phyloP scores from a whole-genome alignment of 352 stramenopile species.

The Phytophthora fragariae region DNA sequence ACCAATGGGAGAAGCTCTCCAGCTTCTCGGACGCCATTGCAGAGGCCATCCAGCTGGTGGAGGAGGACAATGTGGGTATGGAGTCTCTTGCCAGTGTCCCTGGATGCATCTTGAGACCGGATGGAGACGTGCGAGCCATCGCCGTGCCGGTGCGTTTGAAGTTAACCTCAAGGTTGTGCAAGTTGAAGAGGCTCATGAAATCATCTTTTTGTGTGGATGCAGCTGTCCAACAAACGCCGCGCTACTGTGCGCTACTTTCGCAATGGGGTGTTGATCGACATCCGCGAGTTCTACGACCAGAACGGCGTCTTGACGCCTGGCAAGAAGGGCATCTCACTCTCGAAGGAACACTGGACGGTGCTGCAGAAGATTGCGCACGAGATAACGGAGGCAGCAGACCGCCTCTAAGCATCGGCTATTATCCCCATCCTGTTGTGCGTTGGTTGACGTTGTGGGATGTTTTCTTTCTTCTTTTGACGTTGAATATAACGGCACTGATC shows the following conservation, averaged over 20 bases:
- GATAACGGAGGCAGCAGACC: constrained; percentile 41
- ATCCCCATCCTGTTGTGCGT: not conserved
- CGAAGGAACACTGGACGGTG: constrained; percentile 66
- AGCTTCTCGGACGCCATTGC: constrained; percentile 45
- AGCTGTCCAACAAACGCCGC: constrained; percentile 68
- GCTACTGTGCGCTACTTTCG: constrained; percentile 62
- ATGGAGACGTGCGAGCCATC: constrained; percentile 53
- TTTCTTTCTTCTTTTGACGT: not conserved
- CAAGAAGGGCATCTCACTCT: constrained; percentile 85
- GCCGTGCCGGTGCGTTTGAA: constrained; percentile 56
- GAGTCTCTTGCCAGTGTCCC: constrained; percentile 41
- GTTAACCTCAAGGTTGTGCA: not conserved
- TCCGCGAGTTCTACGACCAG: constrained; percentile 82
- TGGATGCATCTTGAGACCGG: constrained; percentile 40
- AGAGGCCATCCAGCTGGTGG: constrained; percentile 53
- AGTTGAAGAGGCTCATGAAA: constrained; percentile 1
- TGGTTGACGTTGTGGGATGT: not conserved
- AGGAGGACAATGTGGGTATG: constrained; percentile 49
- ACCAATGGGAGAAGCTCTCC: constrained; percentile 66
- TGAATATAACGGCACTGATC: constrained; percentile 7
- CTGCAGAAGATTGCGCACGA: constrained; percentile 46
- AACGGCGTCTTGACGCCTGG: constrained; percentile 62
- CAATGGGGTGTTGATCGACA: constrained; percentile 58
- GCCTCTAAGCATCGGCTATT: constrained; percentile 26
- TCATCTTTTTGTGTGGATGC: constrained; percentile 13